Evolutionary conservation across 768 basidiomycete genomes (phyloP).

Genomic region (Russula lepida): DNA sequence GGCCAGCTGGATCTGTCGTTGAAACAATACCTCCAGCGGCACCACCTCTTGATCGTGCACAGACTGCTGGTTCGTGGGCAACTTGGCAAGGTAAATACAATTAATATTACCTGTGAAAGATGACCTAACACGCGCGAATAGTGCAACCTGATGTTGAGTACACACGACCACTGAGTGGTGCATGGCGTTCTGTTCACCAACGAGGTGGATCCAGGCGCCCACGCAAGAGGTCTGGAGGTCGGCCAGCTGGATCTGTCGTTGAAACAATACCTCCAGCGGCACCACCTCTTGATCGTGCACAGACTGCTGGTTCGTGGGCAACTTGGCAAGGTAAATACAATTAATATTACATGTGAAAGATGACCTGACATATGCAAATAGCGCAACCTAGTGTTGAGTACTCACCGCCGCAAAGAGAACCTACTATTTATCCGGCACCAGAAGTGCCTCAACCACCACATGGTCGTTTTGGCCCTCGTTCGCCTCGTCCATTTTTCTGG

Average conservation of each 20-base stretch:
- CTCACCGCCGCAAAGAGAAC: constrained; percentile 51
- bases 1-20: constrained; percentile 5
- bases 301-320: constrained; percentile 30
- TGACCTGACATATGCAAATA: constrained; percentile 24
- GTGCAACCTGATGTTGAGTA: constrained; percentile 51
- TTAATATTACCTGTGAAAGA: neutral
- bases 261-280: neutral
- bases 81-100: constrained; percentile 35
- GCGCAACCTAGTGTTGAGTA: constrained; percentile 51
- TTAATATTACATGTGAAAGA: neutral
- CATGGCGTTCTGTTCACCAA: constrained; percentile 21
- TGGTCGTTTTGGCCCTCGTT: constrained; percentile 74
- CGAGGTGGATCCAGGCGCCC: constrained; percentile 17
- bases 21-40: neutral
- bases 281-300: constrained; percentile 21
- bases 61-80: constrained; percentile 30
- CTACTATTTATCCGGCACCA: constrained; percentile 50
- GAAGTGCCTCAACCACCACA: constrained; percentile 39
- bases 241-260: constrained; percentile 5
- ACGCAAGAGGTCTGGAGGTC: constrained; percentile 17
- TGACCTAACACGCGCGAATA: constrained; percentile 24
- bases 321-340: constrained; percentile 35
- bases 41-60: constrained; percentile 21
- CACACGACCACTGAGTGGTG: too few relatives aligned
- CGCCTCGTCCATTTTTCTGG: too few relatives aligned